phyloP scores from a whole-genome alignment of 805 yeast genomes.

The Metschnikowia vanudenii region DNA sequence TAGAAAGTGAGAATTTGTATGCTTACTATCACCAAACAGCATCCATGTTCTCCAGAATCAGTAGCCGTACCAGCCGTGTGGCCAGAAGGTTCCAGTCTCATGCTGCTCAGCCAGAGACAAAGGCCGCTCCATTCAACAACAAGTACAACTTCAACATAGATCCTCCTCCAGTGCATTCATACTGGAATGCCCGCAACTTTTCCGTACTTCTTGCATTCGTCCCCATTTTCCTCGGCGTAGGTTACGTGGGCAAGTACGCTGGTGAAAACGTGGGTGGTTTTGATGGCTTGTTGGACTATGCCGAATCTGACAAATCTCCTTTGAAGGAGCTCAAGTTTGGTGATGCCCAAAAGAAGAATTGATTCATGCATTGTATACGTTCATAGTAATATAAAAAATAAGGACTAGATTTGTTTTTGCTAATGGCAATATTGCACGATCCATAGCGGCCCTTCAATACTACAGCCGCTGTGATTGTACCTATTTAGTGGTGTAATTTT shows the following conservation, averaged over 20 bases:
- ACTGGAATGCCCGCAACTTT: conserved; percentile 43
- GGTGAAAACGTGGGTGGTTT: conserved; percentile 31
- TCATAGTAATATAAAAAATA: conserved; percentile 7
- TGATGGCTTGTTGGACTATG: conserved; percentile 33
- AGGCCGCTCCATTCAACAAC: conserved; percentile 38
- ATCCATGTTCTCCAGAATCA: conserved; percentile 29
- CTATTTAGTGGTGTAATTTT: too few relatives aligned
- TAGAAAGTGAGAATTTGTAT: conserved; percentile 15
- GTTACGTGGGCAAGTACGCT: conserved; percentile 33
- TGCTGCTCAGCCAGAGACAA: conserved; percentile 19
- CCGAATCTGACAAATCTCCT: conserved; percentile 39
- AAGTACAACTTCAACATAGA: conserved; percentile 41
- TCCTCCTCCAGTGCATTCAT: conserved; percentile 47
- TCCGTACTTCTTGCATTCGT: conserved; percentile 37
- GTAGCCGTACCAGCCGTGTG: conserved; percentile 23
- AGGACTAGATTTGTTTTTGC: not conserved
- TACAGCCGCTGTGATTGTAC: too few relatives aligned
- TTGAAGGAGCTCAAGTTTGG: conserved; percentile 37
- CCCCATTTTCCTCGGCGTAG: conserved; percentile 36
- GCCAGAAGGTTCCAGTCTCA: conserved; percentile 32
- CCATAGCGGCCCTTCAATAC: too few relatives aligned
- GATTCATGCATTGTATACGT: conserved; percentile 10
- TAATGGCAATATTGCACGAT: too few relatives aligned
- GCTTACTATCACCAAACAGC: conserved; percentile 10
- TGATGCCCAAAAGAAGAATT: conserved; percentile 32